Evolutionary conservation across 208 protist species (phyloP).

Genomic region (Tritrichomonas musculus): DNA sequence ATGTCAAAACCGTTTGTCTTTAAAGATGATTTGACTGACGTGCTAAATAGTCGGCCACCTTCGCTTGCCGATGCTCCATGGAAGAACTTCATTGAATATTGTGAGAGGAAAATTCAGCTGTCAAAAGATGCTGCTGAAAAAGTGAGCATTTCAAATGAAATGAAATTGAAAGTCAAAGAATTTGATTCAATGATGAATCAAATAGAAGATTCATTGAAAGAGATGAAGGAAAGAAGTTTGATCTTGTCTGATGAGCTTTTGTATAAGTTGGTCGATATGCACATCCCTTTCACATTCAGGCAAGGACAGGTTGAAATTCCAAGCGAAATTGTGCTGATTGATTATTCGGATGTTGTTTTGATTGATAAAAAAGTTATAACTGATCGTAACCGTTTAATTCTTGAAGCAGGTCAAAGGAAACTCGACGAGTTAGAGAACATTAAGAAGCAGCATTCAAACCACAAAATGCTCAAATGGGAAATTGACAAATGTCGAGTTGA

Average conservation of each 20-base stretch:
- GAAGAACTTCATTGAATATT: slow-evolving; percentile 30
- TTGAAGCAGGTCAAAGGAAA: slow-evolving; percentile 4
- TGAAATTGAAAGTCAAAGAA: neutral
- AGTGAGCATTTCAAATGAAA: neutral
- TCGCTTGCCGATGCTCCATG: neutral
- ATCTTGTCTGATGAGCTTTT: neutral
- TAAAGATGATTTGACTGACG: too few relatives aligned
- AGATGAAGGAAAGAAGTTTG: neutral
- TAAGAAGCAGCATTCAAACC: neutral
- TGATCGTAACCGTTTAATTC: neutral
- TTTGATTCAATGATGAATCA: neutral
- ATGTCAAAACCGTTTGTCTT: too few relatives aligned
- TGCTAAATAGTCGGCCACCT: neutral
- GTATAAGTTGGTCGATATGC: neutral
- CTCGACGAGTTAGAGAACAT: slow-evolving; percentile 15
- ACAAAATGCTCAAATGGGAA: slow-evolving; percentile 6
- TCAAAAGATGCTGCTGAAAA: neutral
- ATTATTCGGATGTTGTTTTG: neutral
- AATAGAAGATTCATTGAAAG: neutral
- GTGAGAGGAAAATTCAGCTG: neutral
- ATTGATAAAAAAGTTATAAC: neutral
- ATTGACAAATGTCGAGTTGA: slow-evolving; percentile 6
- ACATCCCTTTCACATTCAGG: slow-evolving; percentile 22
- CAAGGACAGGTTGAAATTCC: slow-evolving; percentile 29
- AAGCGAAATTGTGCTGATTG: neutral